A percentile compares a stretch with the other conserved stretches of the same genome.
Evolutionary conservation across 306 rosid species (phyloP).

Genomic region (Nissolia schottii): DNA sequence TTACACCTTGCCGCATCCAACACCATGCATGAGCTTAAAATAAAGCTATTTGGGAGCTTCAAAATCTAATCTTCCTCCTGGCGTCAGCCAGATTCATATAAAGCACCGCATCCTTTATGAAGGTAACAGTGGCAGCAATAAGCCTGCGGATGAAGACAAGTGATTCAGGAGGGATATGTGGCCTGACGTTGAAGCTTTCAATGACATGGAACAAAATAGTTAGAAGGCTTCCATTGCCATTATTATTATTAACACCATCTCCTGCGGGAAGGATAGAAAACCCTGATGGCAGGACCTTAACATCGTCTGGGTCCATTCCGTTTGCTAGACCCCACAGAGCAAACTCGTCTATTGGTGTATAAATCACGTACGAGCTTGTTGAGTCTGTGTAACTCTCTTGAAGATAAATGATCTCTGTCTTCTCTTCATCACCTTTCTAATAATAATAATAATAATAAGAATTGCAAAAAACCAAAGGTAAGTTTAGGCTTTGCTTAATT

Average conservation of each 20-base stretch:
- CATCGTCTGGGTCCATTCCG: slow-evolving; percentile 39
- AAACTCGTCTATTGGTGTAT: slow-evolving; percentile 40
- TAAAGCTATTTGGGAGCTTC: not conserved
- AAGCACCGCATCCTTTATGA: slow-evolving; percentile 25
- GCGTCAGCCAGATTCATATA: not conserved
- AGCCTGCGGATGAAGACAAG: slow-evolving; percentile 8
- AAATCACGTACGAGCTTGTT: slow-evolving; percentile 41
- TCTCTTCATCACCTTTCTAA: slow-evolving; percentile 30
- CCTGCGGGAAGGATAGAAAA: slow-evolving; percentile 49
- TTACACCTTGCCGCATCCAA: too few species aligned
- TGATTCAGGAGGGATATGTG: slow-evolving; percentile 24
- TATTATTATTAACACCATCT: not conserved
- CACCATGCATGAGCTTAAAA: too few species aligned
- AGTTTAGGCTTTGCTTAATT: not conserved
- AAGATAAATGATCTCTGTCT: slow-evolving; percentile 26
- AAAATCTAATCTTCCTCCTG: not conserved
- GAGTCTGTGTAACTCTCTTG: slow-evolving; percentile 53
- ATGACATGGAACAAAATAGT: slow-evolving; percentile 38
- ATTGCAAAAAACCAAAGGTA: not conserved
- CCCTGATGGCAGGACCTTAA: slow-evolving; percentile 48
- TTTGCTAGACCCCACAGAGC: slow-evolving; percentile 25
- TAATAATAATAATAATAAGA: slow-evolving; percentile 26
- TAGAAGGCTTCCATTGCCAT: slow-evolving; percentile 35
- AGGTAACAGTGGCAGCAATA: slow-evolving; percentile 18
- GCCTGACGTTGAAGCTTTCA: not conserved